Conservation (phyloP, 176 grass and related monocot genomes). For the Oryza meyeriana region DNA sequence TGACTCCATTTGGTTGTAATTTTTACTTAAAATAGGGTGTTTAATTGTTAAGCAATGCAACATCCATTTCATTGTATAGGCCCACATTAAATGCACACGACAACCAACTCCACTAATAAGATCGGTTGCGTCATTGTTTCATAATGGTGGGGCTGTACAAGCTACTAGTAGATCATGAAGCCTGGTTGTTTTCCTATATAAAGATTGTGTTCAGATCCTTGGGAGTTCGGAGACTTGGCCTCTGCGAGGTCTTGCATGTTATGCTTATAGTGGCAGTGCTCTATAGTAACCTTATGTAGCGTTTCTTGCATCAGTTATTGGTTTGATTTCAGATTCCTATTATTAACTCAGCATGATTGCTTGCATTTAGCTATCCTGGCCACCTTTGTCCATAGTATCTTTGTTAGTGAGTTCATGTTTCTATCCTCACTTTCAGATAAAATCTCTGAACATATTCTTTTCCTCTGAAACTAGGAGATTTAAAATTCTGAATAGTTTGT, state of each 20-base stretch:
- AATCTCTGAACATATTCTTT: not conserved
- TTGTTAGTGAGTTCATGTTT: not conserved
- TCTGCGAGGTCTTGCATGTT: constrained; percentile 5
- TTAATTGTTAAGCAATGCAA: constrained; percentile 1
- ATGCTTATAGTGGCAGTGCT: not conserved
- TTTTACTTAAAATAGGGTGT: not conserved
- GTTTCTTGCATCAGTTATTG: constrained; percentile 8
- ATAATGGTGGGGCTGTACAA: constrained; percentile 13
- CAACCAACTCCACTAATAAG: constrained; percentile 44
- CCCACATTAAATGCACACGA: constrained; percentile 22
- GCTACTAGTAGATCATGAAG: constrained; percentile 2
- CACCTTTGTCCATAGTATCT: not conserved
- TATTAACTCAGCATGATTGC: not conserved
- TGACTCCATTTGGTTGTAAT: constrained; percentile 3
- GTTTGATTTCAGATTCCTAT: constrained; percentile 3
- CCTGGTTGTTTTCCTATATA: constrained; percentile 34
- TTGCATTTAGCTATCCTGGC: not conserved
- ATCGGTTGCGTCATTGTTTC: constrained; percentile 18
- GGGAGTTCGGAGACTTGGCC: not conserved
- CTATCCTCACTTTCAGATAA: not conserved
- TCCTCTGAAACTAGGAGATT: not conserved
- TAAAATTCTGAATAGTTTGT: not conserved
- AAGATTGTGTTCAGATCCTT: constrained; percentile 7
- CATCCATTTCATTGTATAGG: constrained; percentile 23
- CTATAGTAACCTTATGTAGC: not conserved